phyloP scores from a whole-genome alignment of 768 basidiomycete genomes.

The Plicaturopsis crispa region DNA sequence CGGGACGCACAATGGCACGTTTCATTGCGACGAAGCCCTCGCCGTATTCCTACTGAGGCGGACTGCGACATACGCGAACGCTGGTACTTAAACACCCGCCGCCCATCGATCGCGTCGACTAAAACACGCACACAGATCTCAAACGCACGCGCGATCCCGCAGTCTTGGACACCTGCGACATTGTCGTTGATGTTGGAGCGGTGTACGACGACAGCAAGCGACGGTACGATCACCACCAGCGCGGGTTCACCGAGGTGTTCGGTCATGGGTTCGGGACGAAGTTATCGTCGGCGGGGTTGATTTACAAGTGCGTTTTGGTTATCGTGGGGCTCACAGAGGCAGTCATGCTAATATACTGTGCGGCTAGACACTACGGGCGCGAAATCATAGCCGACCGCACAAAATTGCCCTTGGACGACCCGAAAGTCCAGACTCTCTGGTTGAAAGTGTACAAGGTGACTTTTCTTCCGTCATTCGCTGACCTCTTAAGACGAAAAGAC shows the following conservation, averaged over 20 bases:
- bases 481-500: slow-evolving; percentile 4
- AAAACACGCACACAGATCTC: slow-evolving; percentile 32
- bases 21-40: slow-evolving; percentile 95
- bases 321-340: too few relatives aligned
- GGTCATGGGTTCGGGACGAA: slow-evolving; percentile 86
- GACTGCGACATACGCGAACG: slow-evolving; percentile 66
- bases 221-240: slow-evolving; percentile 94
- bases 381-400: slow-evolving; percentile 69
- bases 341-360: too few relatives aligned
- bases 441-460: slow-evolving; percentile 80
- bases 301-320: slow-evolving; percentile 74
- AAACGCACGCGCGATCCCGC: slow-evolving; percentile 70
- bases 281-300: slow-evolving; percentile 84
- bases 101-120: background rate
- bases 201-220: slow-evolving; percentile 75
- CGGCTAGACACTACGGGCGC: slow-evolving; percentile 74
- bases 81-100: slow-evolving; percentile 36
- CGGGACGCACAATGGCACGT: slow-evolving; percentile 92
- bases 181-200: slow-evolving; percentile 95
- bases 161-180: slow-evolving; percentile 72
- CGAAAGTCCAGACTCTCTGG: slow-evolving; percentile 71
- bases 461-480: background rate
- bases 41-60: slow-evolving; percentile 84
- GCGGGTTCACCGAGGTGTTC: slow-evolving; percentile 86
- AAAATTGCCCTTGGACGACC: slow-evolving; percentile 42